phyloP scores from a whole-genome alignment of 2,329 filamentous ascomycete species.

The Colletotrichum sp. region DNA sequence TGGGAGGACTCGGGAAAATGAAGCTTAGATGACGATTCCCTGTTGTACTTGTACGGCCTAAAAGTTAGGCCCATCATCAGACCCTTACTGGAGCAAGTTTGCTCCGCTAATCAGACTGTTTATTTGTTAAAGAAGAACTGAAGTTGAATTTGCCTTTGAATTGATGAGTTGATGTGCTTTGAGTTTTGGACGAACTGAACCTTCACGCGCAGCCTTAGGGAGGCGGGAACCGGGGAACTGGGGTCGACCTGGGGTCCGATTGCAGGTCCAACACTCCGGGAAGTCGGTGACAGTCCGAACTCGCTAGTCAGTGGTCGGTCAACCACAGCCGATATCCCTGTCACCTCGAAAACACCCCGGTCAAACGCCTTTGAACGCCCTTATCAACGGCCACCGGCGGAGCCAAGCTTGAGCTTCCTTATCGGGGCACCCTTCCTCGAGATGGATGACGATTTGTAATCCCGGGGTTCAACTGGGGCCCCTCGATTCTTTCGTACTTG shows the following conservation, averaged over 20 bases:
- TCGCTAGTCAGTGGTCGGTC: background rate
- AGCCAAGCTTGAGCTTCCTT: slow-evolving; percentile 15
- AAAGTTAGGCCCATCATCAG: background rate
- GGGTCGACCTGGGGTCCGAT: background rate
- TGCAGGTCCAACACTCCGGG: background rate
- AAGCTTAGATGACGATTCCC: background rate
- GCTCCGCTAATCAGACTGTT: slow-evolving; percentile 9
- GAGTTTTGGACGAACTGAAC: background rate
- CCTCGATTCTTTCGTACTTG: background rate
- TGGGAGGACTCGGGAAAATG: background rate
- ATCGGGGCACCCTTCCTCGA: background rate
- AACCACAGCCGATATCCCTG: background rate
- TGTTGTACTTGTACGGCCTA: slow-evolving; percentile 11
- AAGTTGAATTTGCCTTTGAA: background rate
- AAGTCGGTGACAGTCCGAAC: slow-evolving; percentile 6
- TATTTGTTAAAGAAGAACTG: background rate
- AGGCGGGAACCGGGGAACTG: background rate
- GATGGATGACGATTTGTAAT: slow-evolving; percentile 22
- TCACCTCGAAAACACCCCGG: background rate
- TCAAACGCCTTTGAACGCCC: background rate
- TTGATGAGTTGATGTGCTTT: background rate
- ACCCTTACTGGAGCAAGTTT: background rate
- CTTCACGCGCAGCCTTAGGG: background rate
- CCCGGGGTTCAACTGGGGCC: background rate
- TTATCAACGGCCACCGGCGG: slow-evolving; percentile 4